These are phyloP conservation scores for Pichia californica DNA, from an alignment of 805 yeast species.

Conservation along the genomic window DNA sequence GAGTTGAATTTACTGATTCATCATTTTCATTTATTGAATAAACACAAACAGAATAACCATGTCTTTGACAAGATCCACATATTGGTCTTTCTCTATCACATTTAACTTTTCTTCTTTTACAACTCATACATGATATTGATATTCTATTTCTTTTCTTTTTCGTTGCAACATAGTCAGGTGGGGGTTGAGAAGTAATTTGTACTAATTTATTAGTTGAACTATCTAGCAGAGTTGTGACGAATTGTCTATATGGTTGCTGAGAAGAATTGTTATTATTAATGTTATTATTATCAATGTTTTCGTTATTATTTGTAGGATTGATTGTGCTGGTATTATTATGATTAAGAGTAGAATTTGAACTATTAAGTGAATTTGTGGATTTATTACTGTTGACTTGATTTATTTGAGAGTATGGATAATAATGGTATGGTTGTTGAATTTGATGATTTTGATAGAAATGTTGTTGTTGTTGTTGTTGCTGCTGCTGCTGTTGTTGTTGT, in stretches of 20 bases:
- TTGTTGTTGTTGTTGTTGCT: no score
- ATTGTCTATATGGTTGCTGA: slow-evolving; percentile 9
- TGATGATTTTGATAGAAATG: no score
- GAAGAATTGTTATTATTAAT: slow-evolving; percentile 9
- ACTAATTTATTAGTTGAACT: slow-evolving; percentile 8
- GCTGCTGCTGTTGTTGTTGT: no score
- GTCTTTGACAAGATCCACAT: slow-evolving; percentile 28
- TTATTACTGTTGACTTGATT: no score
- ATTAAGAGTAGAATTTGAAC: no score
- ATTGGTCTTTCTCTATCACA: slow-evolving; percentile 31
- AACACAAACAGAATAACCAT: slow-evolving; percentile 6
- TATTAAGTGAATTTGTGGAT: no score
- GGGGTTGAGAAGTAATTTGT: slow-evolving; percentile 10
- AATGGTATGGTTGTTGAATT: no score
- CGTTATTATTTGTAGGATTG: slow-evolving; percentile 3
- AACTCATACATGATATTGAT: slow-evolving; percentile 34
- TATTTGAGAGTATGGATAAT: no score
- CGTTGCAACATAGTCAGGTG: slow-evolving; percentile 5
- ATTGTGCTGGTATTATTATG: no score
- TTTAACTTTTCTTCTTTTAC: slow-evolving; percentile 45
- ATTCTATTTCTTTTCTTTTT: slow-evolving; percentile 40
- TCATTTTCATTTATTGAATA: slow-evolving; percentile 6
- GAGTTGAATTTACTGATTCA: slow-evolving; percentile 2
- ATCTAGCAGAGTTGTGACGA: slow-evolving; percentile 9
- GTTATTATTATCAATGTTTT: slow-evolving; percentile 11